A percentile compares a stretch with the other conserved stretches of the same genome.
These are phyloP conservation scores for Gonapodya prolifera DNA, from an alignment of 192 early-diverging fungal species.

Conservation along the genomic window DNA sequence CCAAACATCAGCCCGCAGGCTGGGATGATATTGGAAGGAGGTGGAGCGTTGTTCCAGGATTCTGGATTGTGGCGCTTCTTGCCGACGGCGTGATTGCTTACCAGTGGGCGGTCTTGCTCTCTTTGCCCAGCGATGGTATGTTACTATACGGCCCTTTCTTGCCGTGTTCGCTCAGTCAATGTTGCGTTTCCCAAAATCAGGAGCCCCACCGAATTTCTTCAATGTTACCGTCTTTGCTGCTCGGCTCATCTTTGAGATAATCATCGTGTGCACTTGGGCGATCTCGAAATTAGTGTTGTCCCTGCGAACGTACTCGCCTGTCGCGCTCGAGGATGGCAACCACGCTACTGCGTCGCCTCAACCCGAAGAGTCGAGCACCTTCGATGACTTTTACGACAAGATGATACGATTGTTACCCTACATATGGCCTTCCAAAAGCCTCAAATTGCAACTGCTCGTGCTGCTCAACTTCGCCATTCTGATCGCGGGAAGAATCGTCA, in stretches of 20 bases:
- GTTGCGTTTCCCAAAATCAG: not conserved
- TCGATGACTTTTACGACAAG: not conserved
- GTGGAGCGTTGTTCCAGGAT: not conserved
- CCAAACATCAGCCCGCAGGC: too few species aligned
- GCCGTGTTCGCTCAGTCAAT: not conserved
- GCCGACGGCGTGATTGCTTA: not conserved
- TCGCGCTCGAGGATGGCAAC: not conserved
- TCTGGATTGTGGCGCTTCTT: not conserved
- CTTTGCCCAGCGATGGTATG: not conserved
- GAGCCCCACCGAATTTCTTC: not conserved
- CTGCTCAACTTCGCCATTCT: conserved; percentile 56
- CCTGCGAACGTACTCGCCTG: not conserved
- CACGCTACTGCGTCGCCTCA: not conserved
- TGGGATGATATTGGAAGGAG: not conserved
- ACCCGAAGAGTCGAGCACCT: not conserved
- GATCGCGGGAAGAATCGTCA: conserved; percentile 47
- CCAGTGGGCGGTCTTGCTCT: not conserved
- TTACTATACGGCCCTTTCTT: not conserved
- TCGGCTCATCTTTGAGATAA: not conserved
- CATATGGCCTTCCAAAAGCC: conserved; percentile 62
- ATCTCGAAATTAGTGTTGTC: not conserved
- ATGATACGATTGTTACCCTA: conserved; percentile 62
- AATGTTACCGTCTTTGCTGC: not conserved
- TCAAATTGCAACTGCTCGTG: conserved; percentile 51
- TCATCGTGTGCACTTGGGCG: not conserved